Evolutionary conservation across 139 green algal genomes (phyloP).

Genomic region (Edaphochlamys debaryana): DNA sequence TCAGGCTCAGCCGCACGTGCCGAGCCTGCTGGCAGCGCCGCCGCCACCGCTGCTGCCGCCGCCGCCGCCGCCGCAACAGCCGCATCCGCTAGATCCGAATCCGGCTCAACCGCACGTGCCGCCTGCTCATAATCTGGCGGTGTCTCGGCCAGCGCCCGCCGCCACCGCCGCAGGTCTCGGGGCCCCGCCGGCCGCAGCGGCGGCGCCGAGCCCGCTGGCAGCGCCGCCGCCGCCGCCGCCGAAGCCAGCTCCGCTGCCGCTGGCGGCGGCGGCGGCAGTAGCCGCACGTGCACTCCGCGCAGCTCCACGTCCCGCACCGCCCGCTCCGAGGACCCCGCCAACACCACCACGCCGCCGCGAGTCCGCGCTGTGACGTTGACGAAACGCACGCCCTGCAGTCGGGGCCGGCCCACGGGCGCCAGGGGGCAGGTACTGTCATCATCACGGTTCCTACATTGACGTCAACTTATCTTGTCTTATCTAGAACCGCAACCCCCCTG

Average conservation of each 20-base stretch:
- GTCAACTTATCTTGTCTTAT: no score
- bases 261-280: background rate
- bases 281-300: background rate
- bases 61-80: no score
- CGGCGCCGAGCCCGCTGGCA: background rate
- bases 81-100: no score
- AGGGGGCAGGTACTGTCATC: no score
- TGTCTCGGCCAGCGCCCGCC: no score
- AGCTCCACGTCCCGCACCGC: background rate
- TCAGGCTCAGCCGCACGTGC: no score
- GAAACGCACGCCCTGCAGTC: background rate
- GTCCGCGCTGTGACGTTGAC: background rate
- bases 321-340: slow-evolving; percentile 13
- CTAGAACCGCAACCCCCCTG: no score
- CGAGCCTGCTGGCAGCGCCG: no score
- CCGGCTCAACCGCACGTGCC: no score
- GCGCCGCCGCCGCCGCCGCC: background rate
- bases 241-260: slow-evolving; percentile 1
- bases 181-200: background rate
- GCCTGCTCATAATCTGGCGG: no score
- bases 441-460: no score
- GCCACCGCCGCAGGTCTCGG: background rate
- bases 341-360: background rate
- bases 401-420: background rate
- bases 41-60: no score